Evolutionary conservation across 2,329 filamentous ascomycete species (phyloP).

Genomic region (Pseudogymnoascus sp.): DNA sequence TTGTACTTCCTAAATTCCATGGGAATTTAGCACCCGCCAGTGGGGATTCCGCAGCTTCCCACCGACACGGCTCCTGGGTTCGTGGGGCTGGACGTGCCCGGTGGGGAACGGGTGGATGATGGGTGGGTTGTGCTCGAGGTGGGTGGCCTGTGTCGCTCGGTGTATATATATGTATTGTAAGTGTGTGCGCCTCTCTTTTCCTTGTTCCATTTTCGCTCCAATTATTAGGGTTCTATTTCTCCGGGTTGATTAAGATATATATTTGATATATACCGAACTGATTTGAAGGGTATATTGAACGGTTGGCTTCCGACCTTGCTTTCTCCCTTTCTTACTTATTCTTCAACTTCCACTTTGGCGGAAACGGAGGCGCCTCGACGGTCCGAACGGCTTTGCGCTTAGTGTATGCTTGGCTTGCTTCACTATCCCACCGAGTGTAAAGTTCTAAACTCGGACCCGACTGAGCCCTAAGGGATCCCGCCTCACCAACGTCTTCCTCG

Average conservation of each 20-base stretch:
- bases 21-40: background rate
- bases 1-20: background rate
- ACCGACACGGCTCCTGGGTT: conserved; percentile 6
- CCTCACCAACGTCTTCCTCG: background rate
- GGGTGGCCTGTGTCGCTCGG: background rate
- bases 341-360: background rate
- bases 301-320: background rate
- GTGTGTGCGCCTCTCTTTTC: background rate
- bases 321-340: background rate
- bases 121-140: background rate
- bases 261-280: background rate
- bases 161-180: conserved; percentile 6
- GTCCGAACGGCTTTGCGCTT: background rate
- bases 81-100: conserved; percentile 5
- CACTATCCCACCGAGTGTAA: background rate
- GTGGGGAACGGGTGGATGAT: background rate
- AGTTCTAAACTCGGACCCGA: background rate
- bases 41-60: conserved; percentile 3
- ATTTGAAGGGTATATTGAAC: background rate
- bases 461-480: background rate
- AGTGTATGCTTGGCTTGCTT: background rate
- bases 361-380: background rate
- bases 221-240: background rate
- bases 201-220: background rate
- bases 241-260: background rate